Conservation (phyloP, 2,329 filamentous ascomycete genomes). For the Fusarium floridanum region DNA sequence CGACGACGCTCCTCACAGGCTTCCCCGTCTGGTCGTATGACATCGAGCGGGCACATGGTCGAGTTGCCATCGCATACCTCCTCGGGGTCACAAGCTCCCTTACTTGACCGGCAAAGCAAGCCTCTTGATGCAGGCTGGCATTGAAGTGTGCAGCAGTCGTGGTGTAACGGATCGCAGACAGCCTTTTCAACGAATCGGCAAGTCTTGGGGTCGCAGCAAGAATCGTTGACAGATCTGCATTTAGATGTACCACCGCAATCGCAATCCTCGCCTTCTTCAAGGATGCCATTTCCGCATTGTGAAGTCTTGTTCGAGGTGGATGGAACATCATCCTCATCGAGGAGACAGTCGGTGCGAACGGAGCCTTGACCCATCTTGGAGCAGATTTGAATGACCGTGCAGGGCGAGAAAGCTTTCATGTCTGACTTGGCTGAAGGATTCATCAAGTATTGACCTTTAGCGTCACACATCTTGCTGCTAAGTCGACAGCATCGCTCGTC, state of each 20-base stretch:
- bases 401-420: background rate
- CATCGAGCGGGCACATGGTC: background rate
- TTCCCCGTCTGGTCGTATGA: background rate
- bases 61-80: background rate
- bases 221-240: background rate
- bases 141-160: background rate
- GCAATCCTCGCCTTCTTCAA: background rate
- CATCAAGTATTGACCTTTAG: background rate
- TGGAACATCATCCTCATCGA: background rate
- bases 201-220: background rate
- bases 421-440: background rate
- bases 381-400: background rate
- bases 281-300: background rate
- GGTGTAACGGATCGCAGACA: background rate
- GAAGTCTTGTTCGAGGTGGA: background rate
- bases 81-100: background rate
- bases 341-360: background rate
- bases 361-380: background rate
- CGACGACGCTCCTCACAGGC: background rate
- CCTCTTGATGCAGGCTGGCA: background rate
- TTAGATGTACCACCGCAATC: background rate
- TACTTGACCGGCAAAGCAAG: background rate
- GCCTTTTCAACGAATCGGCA: background rate
- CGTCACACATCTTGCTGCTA: background rate
- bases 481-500: background rate